Evolutionary conservation across 2,329 filamentous ascomycete species (phyloP).

Genomic region (Aspergillus ruber): DNA sequence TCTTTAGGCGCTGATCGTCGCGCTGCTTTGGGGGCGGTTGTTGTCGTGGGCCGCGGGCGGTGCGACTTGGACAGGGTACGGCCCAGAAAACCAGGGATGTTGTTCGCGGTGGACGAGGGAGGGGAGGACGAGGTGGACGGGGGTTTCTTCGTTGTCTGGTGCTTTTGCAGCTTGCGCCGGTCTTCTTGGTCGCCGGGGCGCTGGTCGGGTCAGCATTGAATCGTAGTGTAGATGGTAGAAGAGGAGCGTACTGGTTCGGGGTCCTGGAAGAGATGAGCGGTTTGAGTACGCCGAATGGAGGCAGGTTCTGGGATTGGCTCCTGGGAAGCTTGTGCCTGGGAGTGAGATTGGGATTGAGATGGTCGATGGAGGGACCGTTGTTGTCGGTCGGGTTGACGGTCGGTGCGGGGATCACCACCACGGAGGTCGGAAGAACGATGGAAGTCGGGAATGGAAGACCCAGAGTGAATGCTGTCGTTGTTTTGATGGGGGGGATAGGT

Average conservation of each 20-base stretch:
- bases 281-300: neutral
- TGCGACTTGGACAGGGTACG: neutral
- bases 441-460: neutral
- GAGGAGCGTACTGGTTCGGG: neutral
- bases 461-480: neutral
- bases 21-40: neutral
- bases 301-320: neutral
- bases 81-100: neutral
- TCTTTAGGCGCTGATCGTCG: too few relatives aligned
- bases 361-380: neutral
- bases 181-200: neutral
- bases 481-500: neutral
- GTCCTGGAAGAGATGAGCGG: neutral
- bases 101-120: neutral
- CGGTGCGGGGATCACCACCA: neutral
- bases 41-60: neutral
- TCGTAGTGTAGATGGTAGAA: neutral
- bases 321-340: neutral
- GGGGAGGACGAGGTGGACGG: neutral
- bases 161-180: neutral
- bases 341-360: neutral
- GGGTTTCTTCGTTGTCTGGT: neutral
- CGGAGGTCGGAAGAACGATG: neutral
- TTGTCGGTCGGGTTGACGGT: too few relatives aligned
- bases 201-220: neutral